These are phyloP conservation scores for Chytridium lagenaria DNA, from an alignment of 371 early-diverging fungal genomes.

Conservation along the genomic window DNA sequence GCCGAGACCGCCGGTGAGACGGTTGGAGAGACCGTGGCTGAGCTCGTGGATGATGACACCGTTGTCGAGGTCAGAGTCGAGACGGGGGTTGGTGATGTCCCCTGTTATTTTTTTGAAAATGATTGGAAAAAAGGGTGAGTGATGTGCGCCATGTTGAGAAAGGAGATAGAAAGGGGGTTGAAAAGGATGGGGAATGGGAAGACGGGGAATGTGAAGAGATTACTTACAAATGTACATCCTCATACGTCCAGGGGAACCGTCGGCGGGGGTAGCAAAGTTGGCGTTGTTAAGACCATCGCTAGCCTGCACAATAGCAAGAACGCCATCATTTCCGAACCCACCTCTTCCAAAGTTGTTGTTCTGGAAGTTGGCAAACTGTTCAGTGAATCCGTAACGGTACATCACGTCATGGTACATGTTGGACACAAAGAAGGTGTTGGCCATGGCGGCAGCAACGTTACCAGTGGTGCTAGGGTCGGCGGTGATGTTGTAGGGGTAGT, in stretches of 20 bases:
- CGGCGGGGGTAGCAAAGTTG: conserved; percentile 96
- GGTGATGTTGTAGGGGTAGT: conserved; percentile 6
- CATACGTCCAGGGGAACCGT: conserved; percentile 91
- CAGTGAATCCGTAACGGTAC: conserved; percentile 92
- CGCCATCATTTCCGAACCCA: conserved; percentile 79
- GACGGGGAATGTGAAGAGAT: background rate
- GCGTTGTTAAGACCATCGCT: conserved; percentile 77
- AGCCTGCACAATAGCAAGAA: conserved; percentile 94
- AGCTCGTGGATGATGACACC: conserved; percentile 51
- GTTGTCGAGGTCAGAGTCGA: conserved; percentile 6
- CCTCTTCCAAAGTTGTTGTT: conserved; percentile 85
- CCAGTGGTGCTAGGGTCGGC: background rate
- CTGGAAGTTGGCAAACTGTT: conserved; percentile 94
- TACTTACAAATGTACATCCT: conserved; percentile 79
- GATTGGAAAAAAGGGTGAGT: background rate
- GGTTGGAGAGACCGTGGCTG: conserved; percentile 51
- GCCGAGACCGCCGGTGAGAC: conserved; percentile 51
- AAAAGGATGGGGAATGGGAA: background rate
- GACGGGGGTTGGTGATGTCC: background rate
- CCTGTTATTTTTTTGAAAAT: too few species aligned
- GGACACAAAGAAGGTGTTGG: conserved; percentile 11
- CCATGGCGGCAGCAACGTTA: conserved; percentile 19
- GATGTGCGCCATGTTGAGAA: background rate
- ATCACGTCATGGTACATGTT: conserved; percentile 42
- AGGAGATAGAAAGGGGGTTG: background rate